Evolutionary conservation across 2,329 filamentous ascomycete species (phyloP), one percentile per base, ranked within the genome.

Genomic region (Cladosporium sp.): DNA sequence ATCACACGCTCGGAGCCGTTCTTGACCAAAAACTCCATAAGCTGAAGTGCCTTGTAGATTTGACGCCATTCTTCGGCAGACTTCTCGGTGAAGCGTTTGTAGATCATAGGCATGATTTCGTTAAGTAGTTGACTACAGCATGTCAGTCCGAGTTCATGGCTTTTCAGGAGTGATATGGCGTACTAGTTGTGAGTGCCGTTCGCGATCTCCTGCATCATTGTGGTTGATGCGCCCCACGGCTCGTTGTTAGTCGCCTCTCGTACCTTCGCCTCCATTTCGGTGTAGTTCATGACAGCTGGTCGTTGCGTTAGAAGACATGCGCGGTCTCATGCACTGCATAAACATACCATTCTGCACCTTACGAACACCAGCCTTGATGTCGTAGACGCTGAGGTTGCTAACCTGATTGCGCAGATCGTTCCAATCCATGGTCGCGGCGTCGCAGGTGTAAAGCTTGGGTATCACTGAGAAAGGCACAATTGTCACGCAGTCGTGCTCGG

Each of bases 61-160:
- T 99, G 94, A 65, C 94, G 85, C 94, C 94, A 99, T 77, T 99
- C 94, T 73, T 99, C 94, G 57, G 94, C 93, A 7, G 91, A 83
- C 80, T 99, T 99, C 74, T 99, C 94, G 60, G 94, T 99, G 75
- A 99, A 99, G 64, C 94, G 90, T 70, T 95, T 94, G 80, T 99
- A 99, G 71, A 99, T 96, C 91, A 99, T 94, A 64, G 94, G 94
- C 94, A 99, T 99, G 72, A 99, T 97, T 75, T 99, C 94, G 75
- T 97, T 97, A 58, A 99, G 85, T 53, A 92, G 85, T 85, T 96
- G 91, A 73, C 93, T 97, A 71, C 58, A 40, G 47, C 61, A 55
- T 62, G 68, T 73, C 45, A 48, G 45, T 48, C 5, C 45, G 12
- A 35, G 45, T 19, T 24, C 57, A 73, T 67, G 36, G 45, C 12